These are phyloP conservation scores for Pochonia chlamydosporia DNA, from an alignment of 2,329 filamentous ascomycete species.

Conservation along the genomic window DNA sequence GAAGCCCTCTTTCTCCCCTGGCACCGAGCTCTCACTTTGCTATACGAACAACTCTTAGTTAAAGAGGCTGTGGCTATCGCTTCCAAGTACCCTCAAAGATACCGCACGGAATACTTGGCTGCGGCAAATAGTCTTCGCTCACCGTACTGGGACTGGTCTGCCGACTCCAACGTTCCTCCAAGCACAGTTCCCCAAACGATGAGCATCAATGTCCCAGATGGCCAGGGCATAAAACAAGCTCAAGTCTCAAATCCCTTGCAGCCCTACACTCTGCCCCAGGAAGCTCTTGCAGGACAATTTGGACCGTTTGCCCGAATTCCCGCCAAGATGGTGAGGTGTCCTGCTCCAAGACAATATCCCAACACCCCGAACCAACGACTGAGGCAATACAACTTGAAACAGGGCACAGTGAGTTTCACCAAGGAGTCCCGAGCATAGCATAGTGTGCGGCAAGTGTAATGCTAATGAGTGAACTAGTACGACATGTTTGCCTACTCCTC, in stretches of 20 bases:
- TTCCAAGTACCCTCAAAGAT: slow-evolving; percentile 30
- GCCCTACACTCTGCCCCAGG: slow-evolving; percentile 42
- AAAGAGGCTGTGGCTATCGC: slow-evolving; percentile 41
- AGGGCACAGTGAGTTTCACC: slow-evolving; percentile 31
- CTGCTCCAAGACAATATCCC: slow-evolving; percentile 31
- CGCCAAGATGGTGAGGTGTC: slow-evolving; percentile 33
- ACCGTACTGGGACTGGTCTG: slow-evolving; percentile 52
- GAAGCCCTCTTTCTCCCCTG: slow-evolving; percentile 46
- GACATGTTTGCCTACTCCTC: slow-evolving; percentile 31
- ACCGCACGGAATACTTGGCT: slow-evolving; percentile 29
- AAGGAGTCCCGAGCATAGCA: background rate
- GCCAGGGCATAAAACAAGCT: slow-evolving; percentile 20
- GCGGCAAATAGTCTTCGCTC: slow-evolving; percentile 41
- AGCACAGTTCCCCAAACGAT: slow-evolving; percentile 29
- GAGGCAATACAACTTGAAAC: slow-evolving; percentile 26
- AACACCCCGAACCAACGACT: slow-evolving; percentile 31
- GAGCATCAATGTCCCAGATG: slow-evolving; percentile 35
- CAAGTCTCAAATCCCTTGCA: slow-evolving; percentile 46
- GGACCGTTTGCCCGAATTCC: slow-evolving; percentile 23
- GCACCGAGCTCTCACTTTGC: slow-evolving; percentile 50
- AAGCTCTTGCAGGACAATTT: slow-evolving; percentile 31
- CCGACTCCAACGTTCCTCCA: slow-evolving; percentile 34
- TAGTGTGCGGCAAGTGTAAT: background rate
- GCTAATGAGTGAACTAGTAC: slow-evolving; percentile 27
- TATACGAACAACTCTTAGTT: slow-evolving; percentile 53